Conservation (phyloP, 169 alveolate genomes). For the Plasmodium blacklocki region DNA sequence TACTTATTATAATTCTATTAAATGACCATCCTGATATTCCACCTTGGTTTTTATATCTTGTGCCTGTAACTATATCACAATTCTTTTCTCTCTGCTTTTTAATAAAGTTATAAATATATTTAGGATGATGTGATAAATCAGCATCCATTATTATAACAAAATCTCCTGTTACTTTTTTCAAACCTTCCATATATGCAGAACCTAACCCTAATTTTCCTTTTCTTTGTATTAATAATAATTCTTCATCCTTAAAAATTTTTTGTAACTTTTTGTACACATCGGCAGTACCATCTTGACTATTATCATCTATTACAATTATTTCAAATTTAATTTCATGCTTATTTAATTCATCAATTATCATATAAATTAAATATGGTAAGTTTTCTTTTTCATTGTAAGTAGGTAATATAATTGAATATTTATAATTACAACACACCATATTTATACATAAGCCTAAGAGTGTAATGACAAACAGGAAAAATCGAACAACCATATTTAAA, state of each 20-base stretch:
- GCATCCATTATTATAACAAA: conserved; percentile 97
- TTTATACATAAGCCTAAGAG: not conserved
- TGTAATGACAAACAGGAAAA: not conserved
- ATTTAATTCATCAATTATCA: conserved; percentile 89
- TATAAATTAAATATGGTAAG: conserved; percentile 91
- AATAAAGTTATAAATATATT: conserved; percentile 93
- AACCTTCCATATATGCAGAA: conserved; percentile 97
- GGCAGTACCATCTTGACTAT: conserved; percentile 96
- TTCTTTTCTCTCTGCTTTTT: conserved; percentile 90
- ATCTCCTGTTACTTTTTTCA: conserved; percentile 91
- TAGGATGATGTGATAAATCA: conserved; percentile 98
- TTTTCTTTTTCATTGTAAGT: conserved; percentile 97
- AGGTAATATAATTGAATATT: conserved; percentile 94
- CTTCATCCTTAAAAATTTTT: conserved; percentile 67
- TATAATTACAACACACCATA: conserved; percentile 12
- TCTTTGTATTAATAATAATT: conserved; percentile 86
- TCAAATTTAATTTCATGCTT: conserved; percentile 92
- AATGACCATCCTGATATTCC: conserved; percentile 98
- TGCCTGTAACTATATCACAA: conserved; percentile 96
- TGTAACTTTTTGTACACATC: conserved; percentile 64
- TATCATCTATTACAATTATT: conserved; percentile 95
- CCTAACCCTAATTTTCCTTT: conserved; percentile 97
- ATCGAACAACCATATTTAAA: not conserved
- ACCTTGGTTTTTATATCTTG: conserved; percentile 95
- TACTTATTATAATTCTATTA: conserved; percentile 92